These are phyloP conservation scores for Discostella stelligeroides DNA, from an alignment of 108 stramenopile genomes.

Conservation along the genomic window DNA sequence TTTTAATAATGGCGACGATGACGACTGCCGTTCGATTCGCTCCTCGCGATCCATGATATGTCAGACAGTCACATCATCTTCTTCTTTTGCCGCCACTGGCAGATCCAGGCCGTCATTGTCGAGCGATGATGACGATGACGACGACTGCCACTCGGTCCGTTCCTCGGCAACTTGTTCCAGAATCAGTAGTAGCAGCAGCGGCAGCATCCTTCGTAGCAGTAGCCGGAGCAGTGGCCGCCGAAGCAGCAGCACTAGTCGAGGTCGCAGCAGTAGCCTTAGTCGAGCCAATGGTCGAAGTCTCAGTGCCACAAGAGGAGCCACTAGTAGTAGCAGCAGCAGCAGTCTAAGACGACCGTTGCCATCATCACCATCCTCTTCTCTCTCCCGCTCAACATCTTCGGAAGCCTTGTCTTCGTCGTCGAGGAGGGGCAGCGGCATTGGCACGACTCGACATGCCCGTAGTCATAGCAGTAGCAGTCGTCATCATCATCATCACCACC, in stretches of 20 bases:
- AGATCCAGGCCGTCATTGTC: no score
- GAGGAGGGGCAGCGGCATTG: no score
- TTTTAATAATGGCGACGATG: background rate
- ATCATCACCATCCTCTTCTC: no score
- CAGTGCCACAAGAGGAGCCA: no score
- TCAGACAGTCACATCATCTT: background rate
- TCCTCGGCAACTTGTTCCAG: background rate
- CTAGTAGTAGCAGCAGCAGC: no score
- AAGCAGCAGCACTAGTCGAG: background rate
- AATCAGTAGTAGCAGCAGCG: background rate
- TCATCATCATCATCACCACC: background rate
- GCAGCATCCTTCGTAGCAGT: conserved; percentile 3
- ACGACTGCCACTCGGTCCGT: conserved; percentile 7
- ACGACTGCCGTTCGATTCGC: background rate
- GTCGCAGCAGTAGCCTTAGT: no score
- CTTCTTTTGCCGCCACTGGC: no score
- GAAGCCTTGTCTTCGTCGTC: no score
- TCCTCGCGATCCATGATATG: background rate
- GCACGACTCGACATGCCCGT: background rate
- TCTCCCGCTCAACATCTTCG: no score
- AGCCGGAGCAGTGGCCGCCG: no score
- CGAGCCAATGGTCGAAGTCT: no score
- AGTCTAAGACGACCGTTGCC: no score
- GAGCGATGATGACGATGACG: conserved; percentile 17
- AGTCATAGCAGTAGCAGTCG: background rate